phyloP scores from a whole-genome alignment of 257 asterid species.

The Coffea eugenioides region DNA sequence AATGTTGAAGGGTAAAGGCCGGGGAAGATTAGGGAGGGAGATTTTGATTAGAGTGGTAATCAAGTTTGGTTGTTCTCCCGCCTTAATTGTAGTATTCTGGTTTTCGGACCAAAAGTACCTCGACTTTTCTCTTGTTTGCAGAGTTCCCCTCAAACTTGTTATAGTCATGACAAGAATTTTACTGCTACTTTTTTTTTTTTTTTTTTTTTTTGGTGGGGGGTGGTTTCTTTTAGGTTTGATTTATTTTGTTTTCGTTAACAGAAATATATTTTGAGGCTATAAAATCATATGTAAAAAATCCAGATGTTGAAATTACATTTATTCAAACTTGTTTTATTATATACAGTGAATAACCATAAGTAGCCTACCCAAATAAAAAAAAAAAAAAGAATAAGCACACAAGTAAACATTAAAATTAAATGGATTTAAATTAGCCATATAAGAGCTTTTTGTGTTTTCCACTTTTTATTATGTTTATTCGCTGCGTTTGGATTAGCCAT shows the following conservation, averaged over 20 bases:
- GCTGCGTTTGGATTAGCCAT: too few relatives aligned
- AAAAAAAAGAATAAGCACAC: too few relatives aligned
- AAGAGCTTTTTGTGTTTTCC: not conserved
- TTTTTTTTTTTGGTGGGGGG: too few relatives aligned
- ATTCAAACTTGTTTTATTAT: not conserved
- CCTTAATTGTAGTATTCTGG: slow-evolving; percentile 41
- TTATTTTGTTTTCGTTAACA: not conserved
- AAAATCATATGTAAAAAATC: not conserved
- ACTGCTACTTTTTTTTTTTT: too few relatives aligned
- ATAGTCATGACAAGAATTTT: not conserved
- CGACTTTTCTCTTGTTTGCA: slow-evolving; percentile 1
- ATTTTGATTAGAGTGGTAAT: slow-evolving; percentile 15
- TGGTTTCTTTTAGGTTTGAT: not conserved
- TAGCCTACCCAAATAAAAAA: too few relatives aligned
- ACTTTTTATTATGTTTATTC: too few relatives aligned
- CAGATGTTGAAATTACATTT: not conserved
- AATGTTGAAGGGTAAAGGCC: not conserved
- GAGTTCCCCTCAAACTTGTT: not conserved
- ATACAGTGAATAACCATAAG: too few relatives aligned
- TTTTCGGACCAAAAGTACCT: not conserved
- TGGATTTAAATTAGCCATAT: not conserved
- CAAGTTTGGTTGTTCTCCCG: slow-evolving; percentile 36
- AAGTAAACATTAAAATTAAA: not conserved
- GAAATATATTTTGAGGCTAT: not conserved
- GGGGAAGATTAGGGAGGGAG: slow-evolving; percentile 14